Base-by-base conservation (phyloP, 257 asterid genomes). In the Dorcoceras hygrometricum region DNA sequence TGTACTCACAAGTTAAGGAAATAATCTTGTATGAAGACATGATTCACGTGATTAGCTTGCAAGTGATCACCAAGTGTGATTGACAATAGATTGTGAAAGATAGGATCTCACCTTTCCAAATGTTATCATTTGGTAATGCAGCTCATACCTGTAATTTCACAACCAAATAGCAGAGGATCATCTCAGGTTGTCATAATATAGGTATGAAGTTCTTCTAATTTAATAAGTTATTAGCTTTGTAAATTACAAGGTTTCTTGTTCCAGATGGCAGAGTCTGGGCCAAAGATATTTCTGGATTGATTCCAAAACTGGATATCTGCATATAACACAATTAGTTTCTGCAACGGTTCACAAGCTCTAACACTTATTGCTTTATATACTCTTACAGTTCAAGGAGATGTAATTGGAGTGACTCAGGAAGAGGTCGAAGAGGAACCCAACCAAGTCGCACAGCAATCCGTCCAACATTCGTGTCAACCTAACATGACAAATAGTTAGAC, bases 401-500 rank as follows among this genome's bases (percentile, higher is more conserved):
- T 85, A 90, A 73, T 56, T 90, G 97, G 62, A 93, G 84, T 56
- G 94, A 78, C 81, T 93, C 99, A 3, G 99, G 99, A 59, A 93
- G 96, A 56, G 96, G 97, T 73, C 81, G 99, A 34, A 93, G 91
- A 77, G 99, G 99, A 69, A 93, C 99, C 99, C 99, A 93, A 59
- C 99, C 99, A 48, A 93, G 91, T 66, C 99, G 86, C 73, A 90
- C 97, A 50, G 95, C 97, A 68, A 93, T 93, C 57, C 99, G 87
- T 26, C 96, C 99, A 60, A 93, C 99, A 78, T 93, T 93, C 8
- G 97, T 93, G 78, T 93, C 99, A 76, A 93, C 99, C 99, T 93
- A 72, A 76, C 55, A 74, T 55, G 72, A 8, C 55, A 46, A 82
- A 68, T 61, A 57, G 58, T 78, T 53, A 76, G 79, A 51, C 31